Evolutionary conservation across 2,329 filamentous ascomycete species (phyloP), one percentile per base, ranked within the genome.

Genomic region (Verruconis gallopava): DNA sequence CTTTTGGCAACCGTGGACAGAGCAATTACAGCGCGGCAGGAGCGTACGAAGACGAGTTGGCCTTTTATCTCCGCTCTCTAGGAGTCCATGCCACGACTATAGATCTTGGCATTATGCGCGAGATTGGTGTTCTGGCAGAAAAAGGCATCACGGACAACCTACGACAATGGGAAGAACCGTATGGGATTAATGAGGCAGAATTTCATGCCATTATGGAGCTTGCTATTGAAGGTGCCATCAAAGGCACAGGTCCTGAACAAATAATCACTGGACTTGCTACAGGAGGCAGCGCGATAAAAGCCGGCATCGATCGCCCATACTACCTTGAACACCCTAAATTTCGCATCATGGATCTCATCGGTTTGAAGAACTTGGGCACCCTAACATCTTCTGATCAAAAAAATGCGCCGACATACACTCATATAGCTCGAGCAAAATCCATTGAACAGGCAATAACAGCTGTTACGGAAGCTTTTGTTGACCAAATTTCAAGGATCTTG

Each of bases 11-110:
- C 17, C 35, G 47, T 1, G 48, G 51, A 5, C 51, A 55, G 38
- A 50, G 5, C 13, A 46, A 50, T 5, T 58, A 58, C 45, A 55
- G 49, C 5, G 46, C 55, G 15, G 51, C 46, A 5, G 57, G 57
- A 39, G 47, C 56, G 3, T 59, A 56, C 42, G 46, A 57, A 12
- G 56, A 59, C 37, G 41, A 47, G 2, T 38, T 58, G 5, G 54
- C 52, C 5, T 47, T 47, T 0, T 46, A 55, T 18, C 51, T 53
- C 11, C 48, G 40, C 12, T 4, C 9, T 6, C 37, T 32, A 5
- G 50, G 50, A 2, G 45, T 52, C 3, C 37, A 43, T 30, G 47
- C 38, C 6, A 34, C 42, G 9, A 14, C 40, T 21, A 13, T 42
- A 9, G 42, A 44, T 21, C 38, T 44, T 17, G 42, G 38, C 13